Evolutionary conservation across 768 basidiomycete species (phyloP).

Genomic region (Lyophyllum decastes): DNA sequence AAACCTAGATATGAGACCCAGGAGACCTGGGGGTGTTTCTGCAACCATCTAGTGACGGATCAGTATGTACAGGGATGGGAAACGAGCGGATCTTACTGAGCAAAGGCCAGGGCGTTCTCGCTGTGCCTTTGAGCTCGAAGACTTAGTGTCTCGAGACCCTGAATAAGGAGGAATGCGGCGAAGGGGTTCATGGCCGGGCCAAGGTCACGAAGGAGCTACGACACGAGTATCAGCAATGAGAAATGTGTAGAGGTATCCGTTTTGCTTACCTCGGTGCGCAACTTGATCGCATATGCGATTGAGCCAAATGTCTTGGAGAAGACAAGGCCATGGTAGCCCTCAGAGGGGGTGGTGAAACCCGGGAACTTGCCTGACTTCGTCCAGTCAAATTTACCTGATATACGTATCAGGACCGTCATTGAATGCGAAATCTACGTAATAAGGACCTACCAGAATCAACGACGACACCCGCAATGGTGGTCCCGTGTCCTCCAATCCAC

Average conservation of each 20-base stretch:
- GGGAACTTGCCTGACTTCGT: conserved; percentile 69
- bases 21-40: conserved; percentile 61
- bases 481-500: conserved; percentile 85
- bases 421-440: background rate
- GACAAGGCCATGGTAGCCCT: conserved; percentile 75
- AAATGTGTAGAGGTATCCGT: background rate
- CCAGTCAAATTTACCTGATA: conserved; percentile 74
- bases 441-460: conserved; percentile 58
- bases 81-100: conserved; percentile 35
- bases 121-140: conserved; percentile 72
- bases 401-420: background rate
- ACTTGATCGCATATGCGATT: conserved; percentile 62
- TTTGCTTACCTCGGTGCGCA: conserved; percentile 45
- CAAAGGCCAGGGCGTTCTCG: conserved; percentile 72
- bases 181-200: conserved; percentile 73
- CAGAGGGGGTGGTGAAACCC: conserved; percentile 72
- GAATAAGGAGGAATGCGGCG: conserved; percentile 73
- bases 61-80: background rate
- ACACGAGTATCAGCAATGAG: background rate
- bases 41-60: conserved; percentile 47
- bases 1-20: conserved; percentile 86
- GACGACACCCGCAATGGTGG: conserved; percentile 76
- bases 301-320: conserved; percentile 69
- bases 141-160: conserved; percentile 78
- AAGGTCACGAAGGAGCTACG: conserved; percentile 58